These are phyloP conservation scores for Diplogelasinospora grovesii DNA, from an alignment of 495 filamentous ascomycete species.

Conservation along the genomic window DNA sequence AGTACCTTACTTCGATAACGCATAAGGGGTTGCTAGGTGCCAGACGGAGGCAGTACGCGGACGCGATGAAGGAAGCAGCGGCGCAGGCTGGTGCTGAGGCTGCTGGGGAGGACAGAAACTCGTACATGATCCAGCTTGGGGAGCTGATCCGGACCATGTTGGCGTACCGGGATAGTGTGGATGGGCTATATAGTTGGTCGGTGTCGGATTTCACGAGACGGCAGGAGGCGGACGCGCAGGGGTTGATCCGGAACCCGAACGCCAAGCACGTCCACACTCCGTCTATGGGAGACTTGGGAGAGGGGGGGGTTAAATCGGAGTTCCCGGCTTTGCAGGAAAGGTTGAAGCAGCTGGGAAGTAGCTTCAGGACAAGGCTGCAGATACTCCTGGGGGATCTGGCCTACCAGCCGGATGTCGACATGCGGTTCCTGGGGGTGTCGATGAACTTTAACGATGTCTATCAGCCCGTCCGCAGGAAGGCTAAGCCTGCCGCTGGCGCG, in stretches of 20 bases:
- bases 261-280: conserved; percentile 33
- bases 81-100: conserved; percentile 20
- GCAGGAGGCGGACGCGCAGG: conserved; percentile 67
- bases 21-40: conserved; percentile 91
- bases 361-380: conserved; percentile 71
- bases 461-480: conserved; percentile 58
- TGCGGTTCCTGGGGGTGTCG: conserved; percentile 89
- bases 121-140: conserved; percentile 85
- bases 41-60: conserved; percentile 39
- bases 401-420: conserved; percentile 90
- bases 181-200: conserved; percentile 88
- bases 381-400: conserved; percentile 81
- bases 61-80: conserved; percentile 25
- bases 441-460: conserved; percentile 99
- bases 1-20: conserved; percentile 88
- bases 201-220: conserved; percentile 88
- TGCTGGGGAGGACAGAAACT: conserved; percentile 56
- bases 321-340: conserved; percentile 69
- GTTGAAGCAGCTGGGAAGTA: conserved; percentile 59
- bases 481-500: conserved; percentile 17
- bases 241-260: conserved; percentile 6
- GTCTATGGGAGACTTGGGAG: conserved; percentile 30
- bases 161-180: conserved; percentile 84
- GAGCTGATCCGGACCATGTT: conserved; percentile 94
- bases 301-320: conserved; percentile 45